A percentile compares a stretch with the other conserved stretches of the same genome.
These are phyloP conservation scores for Vitellaria paradoxa DNA, from an alignment of 179 eudicot species.

Conservation along the genomic window DNA sequence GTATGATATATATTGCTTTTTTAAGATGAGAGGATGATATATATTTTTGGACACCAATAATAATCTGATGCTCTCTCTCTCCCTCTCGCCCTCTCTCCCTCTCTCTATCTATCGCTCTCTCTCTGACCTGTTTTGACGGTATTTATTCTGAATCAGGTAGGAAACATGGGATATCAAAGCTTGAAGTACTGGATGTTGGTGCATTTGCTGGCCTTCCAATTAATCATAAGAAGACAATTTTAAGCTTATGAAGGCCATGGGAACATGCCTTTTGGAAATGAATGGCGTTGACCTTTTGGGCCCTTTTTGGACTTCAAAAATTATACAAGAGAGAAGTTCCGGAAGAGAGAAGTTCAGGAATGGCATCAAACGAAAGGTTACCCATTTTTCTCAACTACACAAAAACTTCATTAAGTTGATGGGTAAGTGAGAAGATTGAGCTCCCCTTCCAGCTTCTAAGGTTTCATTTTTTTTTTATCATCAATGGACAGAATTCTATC, in stretches of 20 bases:
- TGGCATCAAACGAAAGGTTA: neutral
- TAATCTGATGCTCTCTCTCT: neutral
- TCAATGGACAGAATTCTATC: neutral
- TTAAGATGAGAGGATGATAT: neutral
- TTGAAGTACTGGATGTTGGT: constrained; percentile 46
- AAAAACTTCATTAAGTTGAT: too few species aligned
- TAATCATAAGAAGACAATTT: constrained; percentile 19
- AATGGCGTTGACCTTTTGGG: neutral
- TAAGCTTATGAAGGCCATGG: neutral
- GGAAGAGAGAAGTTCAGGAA: neutral
- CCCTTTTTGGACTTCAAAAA: neutral
- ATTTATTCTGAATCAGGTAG: constrained; percentile 32
- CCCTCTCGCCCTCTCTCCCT: neutral
- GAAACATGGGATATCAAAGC: constrained; percentile 34
- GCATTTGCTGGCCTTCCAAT: constrained; percentile 38
- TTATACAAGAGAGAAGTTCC: neutral
- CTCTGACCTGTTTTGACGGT: constrained; percentile 6
- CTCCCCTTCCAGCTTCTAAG: neutral
- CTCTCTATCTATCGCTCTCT: too few species aligned
- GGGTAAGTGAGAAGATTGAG: neutral
- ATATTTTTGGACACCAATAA: neutral
- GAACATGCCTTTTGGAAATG: constrained; percentile 8
- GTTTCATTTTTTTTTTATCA: neutral
- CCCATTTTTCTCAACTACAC: too few species aligned
- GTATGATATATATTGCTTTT: neutral